These are phyloP conservation scores for Aureobasidium namibiae DNA, from an alignment of 2,329 filamentous ascomycete genomes.

Conservation along the genomic window DNA sequence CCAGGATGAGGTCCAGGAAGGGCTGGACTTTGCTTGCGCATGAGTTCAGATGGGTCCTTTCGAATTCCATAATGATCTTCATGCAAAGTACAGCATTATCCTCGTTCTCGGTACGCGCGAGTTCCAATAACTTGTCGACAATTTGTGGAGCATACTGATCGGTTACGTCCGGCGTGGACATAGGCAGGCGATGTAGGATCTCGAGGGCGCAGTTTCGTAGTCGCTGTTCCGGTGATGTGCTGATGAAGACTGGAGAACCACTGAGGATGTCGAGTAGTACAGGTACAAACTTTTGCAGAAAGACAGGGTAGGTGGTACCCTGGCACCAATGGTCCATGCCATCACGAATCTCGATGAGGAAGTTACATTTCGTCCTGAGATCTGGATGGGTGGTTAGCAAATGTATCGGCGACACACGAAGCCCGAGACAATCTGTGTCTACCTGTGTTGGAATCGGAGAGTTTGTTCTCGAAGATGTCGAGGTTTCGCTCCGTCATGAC, in stretches of 20 bases:
- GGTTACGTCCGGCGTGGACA: slow-evolving; percentile 66
- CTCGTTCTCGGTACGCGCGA: slow-evolving; percentile 90
- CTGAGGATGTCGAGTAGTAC: slow-evolving; percentile 79
- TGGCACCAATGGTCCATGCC: slow-evolving; percentile 81
- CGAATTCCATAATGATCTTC: slow-evolving; percentile 95
- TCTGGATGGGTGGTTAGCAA: neutral
- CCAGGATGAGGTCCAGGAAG: slow-evolving; percentile 85
- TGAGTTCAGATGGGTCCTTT: slow-evolving; percentile 77
- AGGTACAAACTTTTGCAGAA: slow-evolving; percentile 82
- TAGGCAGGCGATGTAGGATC: slow-evolving; percentile 80
- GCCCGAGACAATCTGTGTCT: neutral
- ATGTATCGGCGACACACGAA: neutral
- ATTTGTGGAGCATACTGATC: slow-evolving; percentile 84
- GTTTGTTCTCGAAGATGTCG: slow-evolving; percentile 39
- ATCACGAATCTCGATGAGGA: slow-evolving; percentile 81
- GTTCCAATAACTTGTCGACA: slow-evolving; percentile 78
- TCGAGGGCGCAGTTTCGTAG: slow-evolving; percentile 89
- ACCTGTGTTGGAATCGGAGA: slow-evolving; percentile 32
- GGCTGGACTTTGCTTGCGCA: slow-evolving; percentile 75
- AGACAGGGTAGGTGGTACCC: slow-evolving; percentile 66
- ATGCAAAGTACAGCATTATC: slow-evolving; percentile 98
- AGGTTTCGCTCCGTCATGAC: slow-evolving; percentile 35
- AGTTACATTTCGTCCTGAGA: slow-evolving; percentile 58
- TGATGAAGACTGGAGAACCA: slow-evolving; percentile 83
- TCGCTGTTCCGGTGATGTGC: slow-evolving; percentile 85